Evolutionary conservation across 768 basidiomycete species (phyloP).

Genomic region (Xerocomellus amylosporus): DNA sequence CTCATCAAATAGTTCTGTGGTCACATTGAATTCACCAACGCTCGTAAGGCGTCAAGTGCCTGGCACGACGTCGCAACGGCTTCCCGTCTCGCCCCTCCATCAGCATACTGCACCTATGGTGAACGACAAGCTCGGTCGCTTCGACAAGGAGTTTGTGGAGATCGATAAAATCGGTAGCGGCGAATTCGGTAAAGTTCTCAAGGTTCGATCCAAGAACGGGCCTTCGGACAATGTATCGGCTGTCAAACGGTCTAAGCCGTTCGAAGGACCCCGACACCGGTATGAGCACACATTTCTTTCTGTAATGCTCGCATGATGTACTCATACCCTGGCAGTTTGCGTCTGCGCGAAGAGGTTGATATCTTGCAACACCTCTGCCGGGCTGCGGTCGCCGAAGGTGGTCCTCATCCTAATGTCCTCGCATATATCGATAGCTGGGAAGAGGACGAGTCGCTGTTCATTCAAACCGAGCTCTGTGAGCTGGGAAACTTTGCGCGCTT

Average conservation of each 20-base stretch:
- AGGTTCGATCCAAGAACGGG: slow-evolving; percentile 66
- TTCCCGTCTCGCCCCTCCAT: slow-evolving; percentile 22
- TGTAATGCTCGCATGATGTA: slow-evolving; percentile 16
- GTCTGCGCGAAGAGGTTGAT: slow-evolving; percentile 92
- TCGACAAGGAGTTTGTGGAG: slow-evolving; percentile 78
- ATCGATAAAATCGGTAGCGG: slow-evolving; percentile 84
- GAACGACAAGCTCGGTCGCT: slow-evolving; percentile 59
- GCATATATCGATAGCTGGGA: slow-evolving; percentile 96
- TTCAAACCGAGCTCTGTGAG: slow-evolving; percentile 93
- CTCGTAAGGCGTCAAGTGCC: slow-evolving; percentile 35
- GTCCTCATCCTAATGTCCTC: slow-evolving; percentile 75
- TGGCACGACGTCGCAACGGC: slow-evolving; percentile 23
- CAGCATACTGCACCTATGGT: slow-evolving; percentile 30
- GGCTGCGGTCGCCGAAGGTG: slow-evolving; percentile 26
- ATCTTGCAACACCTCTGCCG: slow-evolving; percentile 73
- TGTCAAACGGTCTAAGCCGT: slow-evolving; percentile 91
- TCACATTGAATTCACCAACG: slow-evolving; percentile 47
- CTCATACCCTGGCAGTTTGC: slow-evolving; percentile 47
- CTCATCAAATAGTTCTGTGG: slow-evolving; percentile 51
- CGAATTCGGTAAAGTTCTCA: slow-evolving; percentile 91
- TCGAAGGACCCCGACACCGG: slow-evolving; percentile 90
- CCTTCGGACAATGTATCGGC: slow-evolving; percentile 62
- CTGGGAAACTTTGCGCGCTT: slow-evolving; percentile 90
- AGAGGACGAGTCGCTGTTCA: slow-evolving; percentile 81
- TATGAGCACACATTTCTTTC: slow-evolving; percentile 37